These are phyloP conservation scores for Babjeviella inositovora DNA, from an alignment of 805 yeast genomes.

Conservation along the genomic window DNA sequence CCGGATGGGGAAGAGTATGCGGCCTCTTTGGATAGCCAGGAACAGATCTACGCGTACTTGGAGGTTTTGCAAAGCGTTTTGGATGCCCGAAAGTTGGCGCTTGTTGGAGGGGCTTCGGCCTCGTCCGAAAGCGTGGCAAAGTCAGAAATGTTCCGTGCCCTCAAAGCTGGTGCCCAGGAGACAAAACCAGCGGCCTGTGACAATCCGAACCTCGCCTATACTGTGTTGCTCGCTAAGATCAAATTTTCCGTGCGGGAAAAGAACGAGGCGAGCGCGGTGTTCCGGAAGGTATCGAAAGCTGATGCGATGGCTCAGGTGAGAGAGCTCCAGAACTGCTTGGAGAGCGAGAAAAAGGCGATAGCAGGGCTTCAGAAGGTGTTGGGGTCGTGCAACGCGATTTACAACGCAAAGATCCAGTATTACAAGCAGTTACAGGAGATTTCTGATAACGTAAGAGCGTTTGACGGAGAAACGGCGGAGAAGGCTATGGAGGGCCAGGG, in stretches of 20 bases:
- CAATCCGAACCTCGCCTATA: too few relatives aligned
- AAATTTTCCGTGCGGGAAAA: too few relatives aligned
- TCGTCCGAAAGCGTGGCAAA: too few relatives aligned
- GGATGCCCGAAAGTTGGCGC: conserved; percentile 20
- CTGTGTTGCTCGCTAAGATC: too few relatives aligned
- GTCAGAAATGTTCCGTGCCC: too few relatives aligned
- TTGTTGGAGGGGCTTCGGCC: too few relatives aligned
- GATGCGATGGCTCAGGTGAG: too few relatives aligned
- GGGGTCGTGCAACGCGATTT: conserved; percentile 41
- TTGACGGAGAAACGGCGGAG: conserved; percentile 14
- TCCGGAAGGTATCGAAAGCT: too few relatives aligned
- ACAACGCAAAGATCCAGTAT: conserved; percentile 69
- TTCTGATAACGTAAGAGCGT: conserved; percentile 63
- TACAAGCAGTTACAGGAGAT: conserved; percentile 73
- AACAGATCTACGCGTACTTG: conserved; percentile 41
- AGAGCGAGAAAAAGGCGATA: conserved; percentile 22
- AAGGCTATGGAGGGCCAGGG: conserved; percentile 7
- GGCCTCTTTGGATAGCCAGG: conserved; percentile 61
- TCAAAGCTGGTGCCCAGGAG: too few relatives aligned
- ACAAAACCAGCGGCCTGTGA: too few relatives aligned
- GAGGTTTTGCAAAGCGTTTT: conserved; percentile 32
- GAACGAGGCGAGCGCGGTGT: too few relatives aligned
- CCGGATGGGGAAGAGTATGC: conserved; percentile 71
- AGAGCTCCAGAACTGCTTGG: conserved; percentile 11
- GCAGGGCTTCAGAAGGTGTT: conserved; percentile 25